Evolutionary conservation across 352 stramenopile genomes (phyloP).

Genomic region (Stramenopiles sp.): DNA sequence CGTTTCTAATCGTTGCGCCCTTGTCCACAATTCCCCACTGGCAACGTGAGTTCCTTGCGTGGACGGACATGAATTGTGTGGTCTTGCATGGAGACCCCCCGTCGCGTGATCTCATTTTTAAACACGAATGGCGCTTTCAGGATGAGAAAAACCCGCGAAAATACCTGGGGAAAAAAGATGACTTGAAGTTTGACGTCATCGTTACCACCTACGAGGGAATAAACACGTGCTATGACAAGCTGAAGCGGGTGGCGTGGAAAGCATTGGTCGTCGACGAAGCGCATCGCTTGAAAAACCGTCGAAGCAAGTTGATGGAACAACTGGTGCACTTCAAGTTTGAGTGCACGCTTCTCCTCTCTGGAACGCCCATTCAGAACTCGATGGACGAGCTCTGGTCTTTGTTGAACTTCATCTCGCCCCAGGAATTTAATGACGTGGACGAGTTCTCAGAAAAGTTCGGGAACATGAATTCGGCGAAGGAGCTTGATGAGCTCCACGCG

Average conservation of each 20-base stretch:
- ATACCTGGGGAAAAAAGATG: constrained; percentile 28
- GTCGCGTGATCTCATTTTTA: background rate
- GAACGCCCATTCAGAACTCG: constrained; percentile 86
- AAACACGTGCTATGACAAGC: constrained; percentile 72
- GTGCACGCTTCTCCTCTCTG: constrained; percentile 79
- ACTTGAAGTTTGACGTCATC: constrained; percentile 86
- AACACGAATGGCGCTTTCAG: background rate
- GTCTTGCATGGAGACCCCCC: background rate
- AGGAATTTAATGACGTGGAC: constrained; percentile 72
- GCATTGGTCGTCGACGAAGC: constrained; percentile 95
- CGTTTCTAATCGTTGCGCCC: constrained; percentile 92
- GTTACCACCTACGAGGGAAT: constrained; percentile 99
- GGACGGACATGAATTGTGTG: background rate
- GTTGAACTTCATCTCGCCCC: constrained; percentile 82
- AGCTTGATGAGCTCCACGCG: constrained; percentile 85
- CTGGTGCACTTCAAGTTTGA: constrained; percentile 72
- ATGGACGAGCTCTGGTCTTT: constrained; percentile 35
- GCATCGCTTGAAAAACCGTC: constrained; percentile 93
- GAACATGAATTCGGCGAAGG: constrained; percentile 73
- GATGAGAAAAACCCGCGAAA: constrained; percentile 54
- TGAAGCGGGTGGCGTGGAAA: constrained; percentile 87
- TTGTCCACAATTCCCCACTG: constrained; percentile 94
- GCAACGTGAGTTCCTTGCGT: constrained; percentile 91
- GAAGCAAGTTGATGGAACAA: constrained; percentile 83
- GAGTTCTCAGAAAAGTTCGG: constrained; percentile 83